A percentile compares a stretch with the other conserved stretches of the same genome.
phyloP scores from a whole-genome alignment of 2,329 filamentous ascomycete species.

The Ascocoryne sarcoides region DNA sequence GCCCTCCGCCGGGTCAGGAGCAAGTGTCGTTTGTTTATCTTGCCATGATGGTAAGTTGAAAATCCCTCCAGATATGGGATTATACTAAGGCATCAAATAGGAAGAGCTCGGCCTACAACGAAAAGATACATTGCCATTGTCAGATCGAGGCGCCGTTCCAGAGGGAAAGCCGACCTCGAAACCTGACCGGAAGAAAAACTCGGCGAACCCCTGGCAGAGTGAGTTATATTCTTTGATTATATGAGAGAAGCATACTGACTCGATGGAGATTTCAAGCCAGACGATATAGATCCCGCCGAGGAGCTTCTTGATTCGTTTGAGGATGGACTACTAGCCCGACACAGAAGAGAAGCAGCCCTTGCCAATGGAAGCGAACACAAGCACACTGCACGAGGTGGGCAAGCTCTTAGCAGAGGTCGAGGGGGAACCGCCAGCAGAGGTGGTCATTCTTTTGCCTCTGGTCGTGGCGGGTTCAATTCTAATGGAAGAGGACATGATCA shows the following conservation, averaged over 20 bases:
- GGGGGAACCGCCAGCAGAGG: slow-evolving; percentile 3
- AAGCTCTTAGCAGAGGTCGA: slow-evolving; percentile 3
- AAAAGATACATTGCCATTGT: slow-evolving; percentile 20
- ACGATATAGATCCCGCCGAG: slow-evolving; percentile 17
- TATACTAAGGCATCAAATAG: slow-evolving; percentile 5
- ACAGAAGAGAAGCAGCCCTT: slow-evolving; percentile 15
- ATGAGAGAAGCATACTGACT: slow-evolving; percentile 5
- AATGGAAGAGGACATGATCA: not conserved
- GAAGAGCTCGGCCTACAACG: slow-evolving; percentile 25
- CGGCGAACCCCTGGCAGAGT: slow-evolving; percentile 17
- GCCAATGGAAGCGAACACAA: not conserved
- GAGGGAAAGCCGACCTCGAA: not conserved
- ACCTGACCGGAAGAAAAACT: not conserved
- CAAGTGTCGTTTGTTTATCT: slow-evolving; percentile 9
- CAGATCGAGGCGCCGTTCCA: slow-evolving; percentile 11
- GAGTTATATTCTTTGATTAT: slow-evolving; percentile 3
- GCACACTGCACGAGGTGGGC: not conserved
- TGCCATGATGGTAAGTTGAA: slow-evolving; percentile 23
- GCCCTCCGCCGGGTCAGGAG: not conserved
- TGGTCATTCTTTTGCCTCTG: not conserved
- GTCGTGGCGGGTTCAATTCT: not conserved
- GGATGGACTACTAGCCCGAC: slow-evolving; percentile 22
- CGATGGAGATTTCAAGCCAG: slow-evolving; percentile 13
- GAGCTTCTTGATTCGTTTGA: slow-evolving; percentile 20
- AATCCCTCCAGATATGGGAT: too few species aligned